Base-by-base conservation (phyloP, 228 moss, liverwort and hornwort genomes). In the Sphagnum fallax region DNA sequence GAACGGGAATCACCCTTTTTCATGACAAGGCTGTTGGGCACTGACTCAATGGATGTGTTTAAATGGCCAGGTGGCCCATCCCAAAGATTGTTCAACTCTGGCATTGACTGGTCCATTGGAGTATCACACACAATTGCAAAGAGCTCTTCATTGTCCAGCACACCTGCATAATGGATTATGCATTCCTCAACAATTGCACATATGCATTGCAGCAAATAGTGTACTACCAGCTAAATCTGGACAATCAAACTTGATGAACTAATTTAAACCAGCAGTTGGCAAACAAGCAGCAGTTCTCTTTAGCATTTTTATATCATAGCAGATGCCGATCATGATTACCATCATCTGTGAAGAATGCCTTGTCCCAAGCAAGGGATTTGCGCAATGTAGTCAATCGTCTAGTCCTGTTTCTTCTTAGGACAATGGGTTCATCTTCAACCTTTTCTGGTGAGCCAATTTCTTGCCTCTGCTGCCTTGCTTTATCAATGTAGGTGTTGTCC, bases 361-460 rank as follows among this genome's bases (percentile, higher is more conserved):
- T 95, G 75, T 95, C 90, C 95, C 95, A 95, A 51, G 95, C 95
- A 50, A 95, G 86, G 67, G 92, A 92, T 70, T 87, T 95, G 14
- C 95, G 82, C 58, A 95, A 80, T 53, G 78, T 83, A 49, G 79
- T 89, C 63, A 82, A 75, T 6, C 90, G 77, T 69, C 89, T 89
- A 68, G 74, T 81, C 74, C 83, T 78, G 51, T 67, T 72, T 61
- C 65, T 87, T 58, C 81, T 76, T 18, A 51, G 70, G 8, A 79
- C 32, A 10, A 76, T 64, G 32, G 74, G 70, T 47, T 82, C 83
- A 63, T 62, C 76, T 69, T 52, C 68, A 47, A 48, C 74, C 70
- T 65, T 82, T 5, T 32, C 32, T 32, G 32, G 32, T 32, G 32
- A 3, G 32, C 32, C 32, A 32, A 4, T 64, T 53, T 65, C 65